Evolutionary conservation across 495 filamentous ascomycete species (phyloP).

Genomic region (Margaritispora aquatica): DNA sequence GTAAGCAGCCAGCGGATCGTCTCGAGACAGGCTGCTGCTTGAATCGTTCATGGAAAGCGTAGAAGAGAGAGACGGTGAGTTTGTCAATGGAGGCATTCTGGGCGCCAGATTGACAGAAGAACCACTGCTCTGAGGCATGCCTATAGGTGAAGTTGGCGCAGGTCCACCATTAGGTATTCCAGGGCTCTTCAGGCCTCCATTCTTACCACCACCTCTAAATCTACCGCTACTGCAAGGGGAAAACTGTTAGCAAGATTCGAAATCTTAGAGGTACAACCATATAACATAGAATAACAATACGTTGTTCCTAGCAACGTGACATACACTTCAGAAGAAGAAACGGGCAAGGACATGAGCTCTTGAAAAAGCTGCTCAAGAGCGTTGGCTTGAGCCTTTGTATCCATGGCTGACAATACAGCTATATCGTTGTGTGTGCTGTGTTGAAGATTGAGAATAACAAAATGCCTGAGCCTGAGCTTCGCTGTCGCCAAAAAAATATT

Average conservation of each 20-base stretch:
- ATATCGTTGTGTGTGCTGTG: background rate
- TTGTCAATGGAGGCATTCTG: slow-evolving; percentile 49
- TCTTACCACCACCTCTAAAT: slow-evolving; percentile 43
- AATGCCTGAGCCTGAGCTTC: background rate
- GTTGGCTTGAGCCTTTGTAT: background rate
- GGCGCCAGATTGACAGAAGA: slow-evolving; percentile 41
- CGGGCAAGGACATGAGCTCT: background rate
- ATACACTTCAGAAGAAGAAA: background rate
- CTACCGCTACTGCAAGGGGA: slow-evolving; percentile 18
- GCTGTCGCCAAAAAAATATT: background rate
- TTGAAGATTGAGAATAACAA: background rate
- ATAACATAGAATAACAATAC: no score
- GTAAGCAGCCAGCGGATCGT: slow-evolving; percentile 42
- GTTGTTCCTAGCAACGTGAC: background rate
- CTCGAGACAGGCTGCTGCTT: slow-evolving; percentile 34
- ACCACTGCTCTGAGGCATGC: slow-evolving; percentile 36
- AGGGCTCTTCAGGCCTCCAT: slow-evolving; percentile 33
- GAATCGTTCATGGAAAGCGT: slow-evolving; percentile 43
- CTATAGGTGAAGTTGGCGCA: slow-evolving; percentile 39
- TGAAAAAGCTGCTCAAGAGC: background rate
- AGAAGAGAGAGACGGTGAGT: slow-evolving; percentile 49
- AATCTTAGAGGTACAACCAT: no score
- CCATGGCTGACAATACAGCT: background rate
- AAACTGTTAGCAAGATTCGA: slow-evolving; percentile 15
- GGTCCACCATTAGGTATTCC: slow-evolving; percentile 35